phyloP scores from a whole-genome alignment of 495 filamentous ascomycete genomes.

The Tuber calosporum region DNA sequence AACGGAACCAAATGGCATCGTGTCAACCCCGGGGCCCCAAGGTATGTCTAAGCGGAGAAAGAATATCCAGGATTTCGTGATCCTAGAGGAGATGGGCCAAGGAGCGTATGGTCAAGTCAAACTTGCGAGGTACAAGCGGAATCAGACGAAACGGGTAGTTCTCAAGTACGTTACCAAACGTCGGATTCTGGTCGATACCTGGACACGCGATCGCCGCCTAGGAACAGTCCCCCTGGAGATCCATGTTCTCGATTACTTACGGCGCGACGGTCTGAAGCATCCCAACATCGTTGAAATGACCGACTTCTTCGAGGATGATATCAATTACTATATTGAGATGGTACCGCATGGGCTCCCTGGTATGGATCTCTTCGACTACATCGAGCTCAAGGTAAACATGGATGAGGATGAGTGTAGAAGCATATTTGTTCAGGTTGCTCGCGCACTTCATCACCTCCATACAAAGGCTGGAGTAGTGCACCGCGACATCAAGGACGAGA shows the following conservation, averaged over 20 bases:
- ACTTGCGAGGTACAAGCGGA: conserved; percentile 78
- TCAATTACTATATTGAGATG: conserved; percentile 99
- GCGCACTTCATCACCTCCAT: conserved; percentile 84
- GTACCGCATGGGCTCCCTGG: conserved; percentile 88
- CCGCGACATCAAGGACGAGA: conserved; percentile 98
- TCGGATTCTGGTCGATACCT: conserved; percentile 95
- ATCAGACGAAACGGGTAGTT: conserved; percentile 70
- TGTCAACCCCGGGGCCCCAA: conserved; percentile 18
- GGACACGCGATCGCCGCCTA: conserved; percentile 87
- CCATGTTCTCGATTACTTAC: conserved; percentile 90
- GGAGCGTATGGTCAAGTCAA: conserved; percentile 98
- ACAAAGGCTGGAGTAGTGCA: conserved; percentile 89
- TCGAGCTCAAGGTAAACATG: conserved; percentile 94
- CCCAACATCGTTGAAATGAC: conserved; percentile 98
- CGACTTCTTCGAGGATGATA: conserved; percentile 95
- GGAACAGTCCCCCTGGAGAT: conserved; percentile 98
- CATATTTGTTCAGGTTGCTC: conserved; percentile 88
- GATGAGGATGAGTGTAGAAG: conserved; percentile 86
- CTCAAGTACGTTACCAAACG: conserved; percentile 97
- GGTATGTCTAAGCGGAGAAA: conserved; percentile 54
- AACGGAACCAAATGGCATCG: conserved; percentile 6
- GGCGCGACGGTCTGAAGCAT: conserved; percentile 76
- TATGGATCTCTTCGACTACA: conserved; percentile 99
- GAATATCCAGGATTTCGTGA: conserved; percentile 79
- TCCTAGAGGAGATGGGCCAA: conserved; percentile 97